Base-by-base conservation (phyloP, 2,329 filamentous ascomycete species). In the Pyrenochaeta sp. region DNA sequence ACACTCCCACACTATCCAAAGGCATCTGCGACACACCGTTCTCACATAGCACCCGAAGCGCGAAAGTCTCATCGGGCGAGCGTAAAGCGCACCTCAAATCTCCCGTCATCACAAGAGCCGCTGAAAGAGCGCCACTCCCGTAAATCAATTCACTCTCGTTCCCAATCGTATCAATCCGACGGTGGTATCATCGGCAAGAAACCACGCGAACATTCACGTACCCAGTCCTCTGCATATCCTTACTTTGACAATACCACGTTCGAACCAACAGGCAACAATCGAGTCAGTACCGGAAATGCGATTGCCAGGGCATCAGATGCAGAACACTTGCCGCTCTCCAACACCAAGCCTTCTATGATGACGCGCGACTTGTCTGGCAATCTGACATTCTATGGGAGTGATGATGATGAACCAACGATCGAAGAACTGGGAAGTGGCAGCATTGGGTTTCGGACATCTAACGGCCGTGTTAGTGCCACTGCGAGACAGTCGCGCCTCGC, bases 181-280 rank as follows among this genome's bases (percentile, higher is more conserved):
- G 43, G 49, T 14, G 11, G 36, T 27, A n/a, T 30, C 23, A 30
- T 49, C 14, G 37, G 35, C 30, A 67, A 67, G 32, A 61, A 61
- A 35, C 43, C 45, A 1, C 57, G 61, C 30, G 54, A 54, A 9
- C 64, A 54, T 36, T 68, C 67, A 1, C 67, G 64, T 51, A 56
- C 63, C 3, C 69, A 74, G 49, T 71, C 66, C 11, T 67, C 67
- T 11, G 65, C 68, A 11, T 72, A 66, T 48, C 69, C 69, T 3
- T 60, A 56, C 56, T 67, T 71, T 46, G 67, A 67, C 33, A 20
- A 63, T n/a, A 36, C 47, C 11, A 41, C 48, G 31, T 27, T 61
- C 23, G 54, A 52, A 20, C 20, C 39, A 2, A 52, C 35, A 31
- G 40, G 44, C 31, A 48, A 43, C 23, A 20, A 46, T 15, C 54